A percentile compares a stretch with the other conserved stretches of the same genome.
phyloP scores from a whole-genome alignment of 176 grass and related monocot genomes.

The Alloteropsis semialata region DNA sequence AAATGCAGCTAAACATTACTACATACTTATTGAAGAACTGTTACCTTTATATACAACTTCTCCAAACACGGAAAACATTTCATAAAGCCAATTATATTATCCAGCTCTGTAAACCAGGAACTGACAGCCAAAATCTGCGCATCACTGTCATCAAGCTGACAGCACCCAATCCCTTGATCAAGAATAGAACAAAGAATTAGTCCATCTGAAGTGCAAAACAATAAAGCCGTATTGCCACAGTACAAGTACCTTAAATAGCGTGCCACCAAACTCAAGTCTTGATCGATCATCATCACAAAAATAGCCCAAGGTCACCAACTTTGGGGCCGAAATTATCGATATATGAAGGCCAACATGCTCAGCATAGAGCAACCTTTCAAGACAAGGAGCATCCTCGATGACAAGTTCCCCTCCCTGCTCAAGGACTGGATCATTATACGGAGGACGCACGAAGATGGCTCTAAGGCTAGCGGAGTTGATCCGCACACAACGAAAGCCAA shows the following conservation, averaged over 20 bases:
- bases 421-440: too few relatives aligned
- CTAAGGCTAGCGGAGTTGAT: background rate
- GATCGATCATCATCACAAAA: background rate
- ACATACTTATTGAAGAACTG: background rate
- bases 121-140: background rate
- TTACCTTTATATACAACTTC: background rate
- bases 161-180: background rate
- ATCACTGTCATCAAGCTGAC: background rate
- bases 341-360: background rate
- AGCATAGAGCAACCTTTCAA: background rate
- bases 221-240: background rate
- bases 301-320: background rate
- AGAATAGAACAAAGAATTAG: background rate
- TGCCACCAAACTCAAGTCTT: background rate
- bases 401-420: background rate
- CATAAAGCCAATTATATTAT: background rate
- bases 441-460: background rate
- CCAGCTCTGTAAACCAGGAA: background rate
- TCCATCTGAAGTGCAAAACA: background rate
- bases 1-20: background rate
- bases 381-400: conserved; percentile 5
- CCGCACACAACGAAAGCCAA: background rate
- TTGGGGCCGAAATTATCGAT: background rate
- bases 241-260: background rate
- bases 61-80: background rate